Conservation (phyloP, 805 yeast species). For the Pichia membranifaciens region DNA sequence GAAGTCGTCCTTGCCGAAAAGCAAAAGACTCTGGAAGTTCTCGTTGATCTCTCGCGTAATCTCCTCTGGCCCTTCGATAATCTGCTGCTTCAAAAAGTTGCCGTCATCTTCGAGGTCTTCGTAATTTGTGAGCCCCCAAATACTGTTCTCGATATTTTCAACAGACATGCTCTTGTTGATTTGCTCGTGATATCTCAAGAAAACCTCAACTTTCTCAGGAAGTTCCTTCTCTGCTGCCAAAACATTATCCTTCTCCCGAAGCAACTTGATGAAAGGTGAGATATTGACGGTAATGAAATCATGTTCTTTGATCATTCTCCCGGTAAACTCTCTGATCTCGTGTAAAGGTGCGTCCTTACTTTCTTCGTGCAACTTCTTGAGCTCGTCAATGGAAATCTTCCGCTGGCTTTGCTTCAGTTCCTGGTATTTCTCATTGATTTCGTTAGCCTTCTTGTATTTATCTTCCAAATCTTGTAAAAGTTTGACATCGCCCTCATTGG, state of each 20-base stretch:
- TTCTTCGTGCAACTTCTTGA: neutral
- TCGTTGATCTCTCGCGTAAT: constrained; percentile 6
- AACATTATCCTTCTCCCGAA: neutral
- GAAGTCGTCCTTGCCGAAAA: constrained; percentile 11
- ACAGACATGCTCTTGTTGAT: constrained; percentile 1
- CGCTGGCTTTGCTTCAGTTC: neutral
- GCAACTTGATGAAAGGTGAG: neutral
- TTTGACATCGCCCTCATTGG: constrained; percentile 15
- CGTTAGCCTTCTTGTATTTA: constrained; percentile 1
- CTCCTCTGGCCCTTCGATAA: constrained; percentile 4
- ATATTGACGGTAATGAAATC: neutral
- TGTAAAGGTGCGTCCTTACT: constrained; percentile 4
- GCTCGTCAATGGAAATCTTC: neutral
- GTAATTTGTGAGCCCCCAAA: neutral
- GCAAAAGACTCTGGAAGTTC: constrained; percentile 1
- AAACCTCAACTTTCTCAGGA: neutral
- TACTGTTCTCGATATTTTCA: neutral
- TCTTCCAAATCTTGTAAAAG: constrained; percentile 10
- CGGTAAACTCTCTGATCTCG: neutral
- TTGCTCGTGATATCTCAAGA: constrained; percentile 3
- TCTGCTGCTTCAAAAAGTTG: constrained; percentile 2
- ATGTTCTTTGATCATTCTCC: constrained; percentile 2
- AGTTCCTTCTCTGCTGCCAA: neutral
- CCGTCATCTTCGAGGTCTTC: constrained; percentile 1
- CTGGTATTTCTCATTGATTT: constrained; percentile 7